Percentiles rank a stretch among this genome's conserved stretches.
phyloP scores from a whole-genome alignment of 1,284 basidiomycete genomes.

The Puccinia sorghi region DNA sequence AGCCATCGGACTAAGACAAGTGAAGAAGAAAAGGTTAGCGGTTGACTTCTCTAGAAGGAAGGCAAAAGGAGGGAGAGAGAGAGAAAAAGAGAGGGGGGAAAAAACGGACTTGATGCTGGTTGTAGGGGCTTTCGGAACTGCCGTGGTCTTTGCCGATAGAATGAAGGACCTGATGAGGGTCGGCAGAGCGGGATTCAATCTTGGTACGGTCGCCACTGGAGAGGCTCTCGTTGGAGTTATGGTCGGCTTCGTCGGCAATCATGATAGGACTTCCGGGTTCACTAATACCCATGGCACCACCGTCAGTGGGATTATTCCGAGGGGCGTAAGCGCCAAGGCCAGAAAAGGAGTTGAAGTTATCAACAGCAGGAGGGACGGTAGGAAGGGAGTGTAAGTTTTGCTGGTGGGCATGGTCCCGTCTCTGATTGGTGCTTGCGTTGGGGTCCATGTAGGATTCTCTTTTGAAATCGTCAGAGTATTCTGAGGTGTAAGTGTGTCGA shows the following conservation, averaged over 20 bases:
- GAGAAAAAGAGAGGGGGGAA: constrained; percentile 49
- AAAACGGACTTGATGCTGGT: constrained; percentile 50
- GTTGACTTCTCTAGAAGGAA: not conserved
- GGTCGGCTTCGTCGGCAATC: constrained; percentile 49
- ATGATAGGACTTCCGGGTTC: constrained; percentile 47
- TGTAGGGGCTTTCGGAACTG: constrained; percentile 31
- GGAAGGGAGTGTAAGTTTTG: constrained; percentile 40
- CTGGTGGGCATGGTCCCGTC: not conserved
- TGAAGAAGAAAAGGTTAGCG: not conserved
- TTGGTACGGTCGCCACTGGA: constrained; percentile 52
- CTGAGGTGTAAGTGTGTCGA: constrained; percentile 41
- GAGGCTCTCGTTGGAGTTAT: constrained; percentile 50
- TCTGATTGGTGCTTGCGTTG: not conserved
- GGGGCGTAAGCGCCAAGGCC: constrained; percentile 36
- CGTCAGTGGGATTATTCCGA: constrained; percentile 12
- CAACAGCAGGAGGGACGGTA: constrained; percentile 18
- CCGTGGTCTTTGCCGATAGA: not conserved
- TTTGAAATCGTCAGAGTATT: constrained; percentile 43
- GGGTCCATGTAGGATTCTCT: constrained; percentile 44
- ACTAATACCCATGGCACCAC: constrained; percentile 24
- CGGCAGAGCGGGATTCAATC: constrained; percentile 51
- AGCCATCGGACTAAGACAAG: constrained; percentile 27
- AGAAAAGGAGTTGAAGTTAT: constrained; percentile 27
- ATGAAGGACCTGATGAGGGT: constrained; percentile 21
- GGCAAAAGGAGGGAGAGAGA: constrained; percentile 16